Conservation (phyloP, 2,329 filamentous ascomycete genomes). For the Fusarium sp. region DNA sequence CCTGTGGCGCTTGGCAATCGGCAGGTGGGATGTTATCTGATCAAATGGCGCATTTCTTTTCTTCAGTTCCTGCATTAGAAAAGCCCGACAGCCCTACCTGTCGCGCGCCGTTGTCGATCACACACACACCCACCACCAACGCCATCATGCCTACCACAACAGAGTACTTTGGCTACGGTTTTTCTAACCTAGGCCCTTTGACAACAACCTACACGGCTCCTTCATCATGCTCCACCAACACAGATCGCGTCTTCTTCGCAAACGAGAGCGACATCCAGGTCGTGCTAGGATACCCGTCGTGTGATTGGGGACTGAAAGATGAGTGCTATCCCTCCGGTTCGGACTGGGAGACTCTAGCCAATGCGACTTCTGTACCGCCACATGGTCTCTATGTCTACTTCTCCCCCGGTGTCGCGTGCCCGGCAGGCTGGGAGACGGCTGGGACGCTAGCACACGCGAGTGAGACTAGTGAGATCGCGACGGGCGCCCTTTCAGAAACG, state of each 20-base stretch:
- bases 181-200: slow-evolving; percentile 1
- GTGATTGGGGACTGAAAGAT: not conserved
- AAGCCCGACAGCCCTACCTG: too few species aligned
- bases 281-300: not conserved
- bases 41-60: too few species aligned
- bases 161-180: not conserved
- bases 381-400: not conserved
- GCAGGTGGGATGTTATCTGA: too few species aligned
- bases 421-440: not conserved
- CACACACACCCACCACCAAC: not conserved
- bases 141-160: slow-evolving; percentile 5
- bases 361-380: not conserved
- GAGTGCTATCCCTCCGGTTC: not conserved
- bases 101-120: too few species aligned
- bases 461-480: not conserved
- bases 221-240: not conserved
- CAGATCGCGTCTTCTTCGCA: not conserved
- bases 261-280: not conserved
- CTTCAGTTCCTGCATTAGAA: too few species aligned
- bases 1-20: too few species aligned
- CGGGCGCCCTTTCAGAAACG: not conserved
- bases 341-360: not conserved
- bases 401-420: not conserved
- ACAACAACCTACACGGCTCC: slow-evolving; percentile 11
- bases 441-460: not conserved